Evolutionary conservation across 768 basidiomycete genomes (phyloP).

Genomic region (Amanita rubescens): DNA sequence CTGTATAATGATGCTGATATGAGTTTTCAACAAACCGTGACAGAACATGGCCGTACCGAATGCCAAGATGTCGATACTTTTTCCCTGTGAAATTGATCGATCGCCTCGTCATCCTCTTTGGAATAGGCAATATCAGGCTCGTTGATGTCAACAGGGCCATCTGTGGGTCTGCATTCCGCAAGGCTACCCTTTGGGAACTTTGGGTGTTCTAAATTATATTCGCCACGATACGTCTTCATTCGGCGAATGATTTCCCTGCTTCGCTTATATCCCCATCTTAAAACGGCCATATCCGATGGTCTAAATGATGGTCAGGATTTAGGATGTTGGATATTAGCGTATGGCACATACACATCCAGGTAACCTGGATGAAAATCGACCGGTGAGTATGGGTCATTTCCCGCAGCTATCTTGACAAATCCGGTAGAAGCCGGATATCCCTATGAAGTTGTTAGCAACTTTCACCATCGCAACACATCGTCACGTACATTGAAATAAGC

Average conservation of each 20-base stretch:
- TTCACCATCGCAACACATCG: neutral
- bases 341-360: conserved; percentile 38
- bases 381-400: conserved; percentile 31
- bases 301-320: conserved; percentile 14
- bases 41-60: conserved; percentile 22
- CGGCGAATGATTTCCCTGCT: conserved; percentile 47
- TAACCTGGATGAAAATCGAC: conserved; percentile 39
- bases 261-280: conserved; percentile 50
- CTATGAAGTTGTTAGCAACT: conserved; percentile 12
- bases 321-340: neutral
- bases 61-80: conserved; percentile 38
- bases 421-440: conserved; percentile 42
- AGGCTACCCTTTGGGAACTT: conserved; percentile 26
- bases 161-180: conserved; percentile 18
- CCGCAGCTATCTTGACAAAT: conserved; percentile 39
- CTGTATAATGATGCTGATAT: conserved; percentile 29
- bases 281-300: conserved; percentile 34
- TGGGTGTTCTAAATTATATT: conserved; percentile 28
- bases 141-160: conserved; percentile 24
- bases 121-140: conserved; percentile 35
- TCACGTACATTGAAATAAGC: conserved; percentile 13
- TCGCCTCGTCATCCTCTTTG: conserved; percentile 32
- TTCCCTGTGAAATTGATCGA: conserved; percentile 31
- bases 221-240: conserved; percentile 38
- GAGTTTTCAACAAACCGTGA: neutral